These are phyloP conservation scores for Aspergillus pseudonomiae DNA, from an alignment of 2,329 filamentous ascomycete genomes.

Conservation along the genomic window DNA sequence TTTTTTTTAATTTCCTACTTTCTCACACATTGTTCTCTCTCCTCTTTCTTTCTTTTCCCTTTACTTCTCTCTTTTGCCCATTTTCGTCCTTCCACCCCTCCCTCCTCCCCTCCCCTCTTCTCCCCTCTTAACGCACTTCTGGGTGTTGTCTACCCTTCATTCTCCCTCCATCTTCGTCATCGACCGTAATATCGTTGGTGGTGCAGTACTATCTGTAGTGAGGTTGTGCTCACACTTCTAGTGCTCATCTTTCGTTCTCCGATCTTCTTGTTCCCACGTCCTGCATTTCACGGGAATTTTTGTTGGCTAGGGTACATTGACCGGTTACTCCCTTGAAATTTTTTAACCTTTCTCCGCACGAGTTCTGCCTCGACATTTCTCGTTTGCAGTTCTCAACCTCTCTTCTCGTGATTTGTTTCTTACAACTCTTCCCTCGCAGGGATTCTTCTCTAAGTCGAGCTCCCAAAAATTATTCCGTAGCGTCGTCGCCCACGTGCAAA, in stretches of 20 bases:
- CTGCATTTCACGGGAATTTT: constrained; percentile 22
- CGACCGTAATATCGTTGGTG: constrained; percentile 20
- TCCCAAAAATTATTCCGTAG: constrained; percentile 9
- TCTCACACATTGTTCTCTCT: constrained; percentile 17
- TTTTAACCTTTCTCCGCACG: constrained; percentile 20
- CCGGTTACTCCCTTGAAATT: constrained; percentile 22
- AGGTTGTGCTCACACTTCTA: constrained; percentile 25
- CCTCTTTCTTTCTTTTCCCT: constrained; percentile 13
- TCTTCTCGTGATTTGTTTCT: constrained; percentile 11
- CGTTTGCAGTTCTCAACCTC: constrained; percentile 16
- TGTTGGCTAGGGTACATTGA: constrained; percentile 24
- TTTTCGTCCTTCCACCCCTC: constrained; percentile 14
- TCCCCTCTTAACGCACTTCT: constrained; percentile 21
- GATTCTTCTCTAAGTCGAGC: constrained; percentile 10
- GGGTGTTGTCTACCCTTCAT: constrained; percentile 23
- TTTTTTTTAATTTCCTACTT: constrained; percentile 14
- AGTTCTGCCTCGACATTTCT: constrained; percentile 24
- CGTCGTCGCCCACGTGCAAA: constrained; percentile 29
- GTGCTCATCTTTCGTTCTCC: constrained; percentile 24
- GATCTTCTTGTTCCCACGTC: constrained; percentile 23
- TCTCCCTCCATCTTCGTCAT: constrained; percentile 17
- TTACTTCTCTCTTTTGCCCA: constrained; percentile 23
- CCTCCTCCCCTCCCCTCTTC: constrained; percentile 27
- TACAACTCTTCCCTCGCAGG: constrained; percentile 15
- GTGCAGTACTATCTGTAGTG: constrained; percentile 25